Evolutionary conservation across 2,329 filamentous ascomycete species (phyloP).

Genomic region (Davidsoniella eucalypti): DNA sequence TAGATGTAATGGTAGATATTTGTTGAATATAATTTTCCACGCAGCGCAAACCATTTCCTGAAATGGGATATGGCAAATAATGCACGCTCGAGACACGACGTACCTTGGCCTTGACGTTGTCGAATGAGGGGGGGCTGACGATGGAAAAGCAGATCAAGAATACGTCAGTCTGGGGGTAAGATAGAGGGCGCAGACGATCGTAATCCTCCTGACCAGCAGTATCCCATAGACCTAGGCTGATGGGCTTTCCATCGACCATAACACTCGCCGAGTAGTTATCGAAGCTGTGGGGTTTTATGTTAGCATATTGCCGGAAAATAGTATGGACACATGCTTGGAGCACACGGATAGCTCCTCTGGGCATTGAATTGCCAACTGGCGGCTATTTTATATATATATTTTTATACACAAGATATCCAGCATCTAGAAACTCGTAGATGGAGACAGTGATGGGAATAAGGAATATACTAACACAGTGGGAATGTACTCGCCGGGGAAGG

Average conservation of each 20-base stretch:
- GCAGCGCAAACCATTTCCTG: not conserved
- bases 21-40: not conserved
- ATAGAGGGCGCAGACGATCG: constrained; percentile 82
- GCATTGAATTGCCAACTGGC: not conserved
- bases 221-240: constrained; percentile 95
- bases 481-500: constrained; percentile 99
- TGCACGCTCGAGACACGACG: constrained; percentile 15
- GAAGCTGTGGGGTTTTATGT: constrained; percentile 41
- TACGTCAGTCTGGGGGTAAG: constrained; percentile 95
- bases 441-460: not conserved
- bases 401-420: not conserved
- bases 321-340: too few relatives aligned
- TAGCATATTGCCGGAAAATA: too few relatives aligned
- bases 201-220: constrained; percentile 98
- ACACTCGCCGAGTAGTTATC: constrained; percentile 99
- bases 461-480: constrained; percentile 66
- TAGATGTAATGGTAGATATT: constrained; percentile 2
- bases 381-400: too few relatives aligned
- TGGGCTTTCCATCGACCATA: constrained; percentile 96
- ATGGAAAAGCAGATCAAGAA: constrained; percentile 98
- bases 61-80: not conserved
- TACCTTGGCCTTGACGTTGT: constrained; percentile 98
- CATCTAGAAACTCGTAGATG: not conserved
- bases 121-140: constrained; percentile 91
- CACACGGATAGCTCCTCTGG: constrained; percentile 11